Evolutionary conservation across 345 rosid species (phyloP).

Genomic region (Gynandropsis gynandra): DNA sequence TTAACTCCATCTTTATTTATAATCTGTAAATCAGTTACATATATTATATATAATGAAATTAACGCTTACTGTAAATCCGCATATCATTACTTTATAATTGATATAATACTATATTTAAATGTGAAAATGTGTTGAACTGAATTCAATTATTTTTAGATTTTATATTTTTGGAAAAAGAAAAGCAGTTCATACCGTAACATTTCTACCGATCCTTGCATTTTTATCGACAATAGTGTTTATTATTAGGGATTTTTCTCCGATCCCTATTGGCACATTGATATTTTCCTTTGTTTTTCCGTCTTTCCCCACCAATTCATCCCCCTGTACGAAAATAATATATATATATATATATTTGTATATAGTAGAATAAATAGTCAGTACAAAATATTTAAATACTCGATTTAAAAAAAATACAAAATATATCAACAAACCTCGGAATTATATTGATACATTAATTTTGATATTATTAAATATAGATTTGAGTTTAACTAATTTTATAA

Average conservation of each 20-base stretch:
- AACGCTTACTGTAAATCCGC: too few species aligned
- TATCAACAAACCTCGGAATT: too few species aligned
- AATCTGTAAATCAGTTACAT: conserved; percentile 35
- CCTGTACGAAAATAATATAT: conserved; percentile 18
- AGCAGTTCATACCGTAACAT: conserved; percentile 39
- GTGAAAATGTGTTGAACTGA: background rate
- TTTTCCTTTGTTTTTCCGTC: conserved; percentile 19
- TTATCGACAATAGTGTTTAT: conserved; percentile 64
- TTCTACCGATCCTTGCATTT: conserved; percentile 74
- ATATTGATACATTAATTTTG: too few species aligned
- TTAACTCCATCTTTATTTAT: conserved; percentile 57
- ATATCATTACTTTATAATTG: too few species aligned
- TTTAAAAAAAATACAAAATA: too few species aligned
- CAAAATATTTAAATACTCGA: too few species aligned
- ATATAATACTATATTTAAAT: too few species aligned
- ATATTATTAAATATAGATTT: too few species aligned
- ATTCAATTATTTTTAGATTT: background rate
- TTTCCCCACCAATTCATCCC: conserved; percentile 24
- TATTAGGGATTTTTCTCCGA: conserved; percentile 52
- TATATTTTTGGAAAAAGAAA: background rate
- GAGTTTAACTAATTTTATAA: too few species aligned
- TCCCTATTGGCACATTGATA: conserved; percentile 46
- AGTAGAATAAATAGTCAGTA: too few species aligned
- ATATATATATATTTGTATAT: too few species aligned
- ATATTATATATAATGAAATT: background rate